Base-by-base conservation (phyloP, 1,284 basidiomycete genomes). In the Rhodotorula sp. region DNA sequence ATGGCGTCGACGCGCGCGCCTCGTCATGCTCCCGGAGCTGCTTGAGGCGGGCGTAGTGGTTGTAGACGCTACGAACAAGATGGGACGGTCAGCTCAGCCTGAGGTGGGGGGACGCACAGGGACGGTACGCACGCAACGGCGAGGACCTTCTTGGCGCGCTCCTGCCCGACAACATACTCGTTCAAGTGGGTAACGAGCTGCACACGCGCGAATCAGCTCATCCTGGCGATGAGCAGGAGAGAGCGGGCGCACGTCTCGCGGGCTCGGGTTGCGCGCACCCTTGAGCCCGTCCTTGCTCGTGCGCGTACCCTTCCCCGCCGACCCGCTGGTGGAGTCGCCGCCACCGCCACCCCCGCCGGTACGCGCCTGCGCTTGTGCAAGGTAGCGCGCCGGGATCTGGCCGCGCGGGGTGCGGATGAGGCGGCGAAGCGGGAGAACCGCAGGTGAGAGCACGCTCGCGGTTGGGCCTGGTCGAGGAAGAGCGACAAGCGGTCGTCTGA, bases 101-200 rank as follows among this genome's bases (percentile, higher is more conserved):
- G 25, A 41, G 13, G 15, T 51, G 48, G 22, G 27, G 34, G n/a
- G 12, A 25, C 73, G 67, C 71, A 66, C 36, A 71, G 74, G 63
- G 61, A 21, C 15, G 71, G 8, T 72, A 85, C 90, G 79, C 80
- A 92, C 91, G 91, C 91, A 55, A 94, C 95, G 44, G 92, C 92
- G 29, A 97, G 86, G 19, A 92, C 90, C 80, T 94, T 93, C 86
- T 97, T 97, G 6, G 95, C 94, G 73, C 86, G 86, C 74, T 92
- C 90, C 81, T 97, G 95, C 3, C 95, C 94, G 22, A 97, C 87
- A n/a, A 97, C 89, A 80, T 67, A 75, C 39, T 69, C 60, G 54
- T 73, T 61, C 25, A 75, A 34, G 32, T 71, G 68, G n/a, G 32
- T 32, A 37, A 62, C 46, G 44, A 67, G 39, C 55, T 67, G 50